phyloP scores from a whole-genome alignment of 1,139 yeast species.

The Scheffersomyces parashehatae region DNA sequence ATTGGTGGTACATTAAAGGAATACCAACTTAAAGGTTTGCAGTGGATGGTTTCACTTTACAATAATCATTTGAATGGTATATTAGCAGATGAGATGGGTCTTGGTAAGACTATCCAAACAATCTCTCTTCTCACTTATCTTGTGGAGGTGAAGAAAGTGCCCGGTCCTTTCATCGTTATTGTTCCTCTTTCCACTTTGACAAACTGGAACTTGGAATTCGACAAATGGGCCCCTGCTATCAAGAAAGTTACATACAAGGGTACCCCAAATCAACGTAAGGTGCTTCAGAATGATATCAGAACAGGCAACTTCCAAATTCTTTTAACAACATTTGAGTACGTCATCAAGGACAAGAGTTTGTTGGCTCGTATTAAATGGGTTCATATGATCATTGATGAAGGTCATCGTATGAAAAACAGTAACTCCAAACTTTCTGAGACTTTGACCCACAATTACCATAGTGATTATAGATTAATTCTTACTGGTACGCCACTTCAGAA shows the following conservation, averaged over 20 bases:
- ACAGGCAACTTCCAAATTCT: constrained; percentile 73
- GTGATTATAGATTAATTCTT: constrained; percentile 74
- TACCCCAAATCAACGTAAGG: constrained; percentile 67
- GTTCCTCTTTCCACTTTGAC: constrained; percentile 84
- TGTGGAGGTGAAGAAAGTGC: constrained; percentile 64
- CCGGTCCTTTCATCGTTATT: constrained; percentile 75
- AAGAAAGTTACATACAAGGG: constrained; percentile 75
- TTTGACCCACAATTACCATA: constrained; percentile 68
- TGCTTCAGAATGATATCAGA: constrained; percentile 60
- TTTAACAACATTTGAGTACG: constrained; percentile 77
- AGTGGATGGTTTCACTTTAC: constrained; percentile 96
- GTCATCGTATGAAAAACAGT: constrained; percentile 84
- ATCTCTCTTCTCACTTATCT: constrained; percentile 75
- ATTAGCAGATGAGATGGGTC: constrained; percentile 92
- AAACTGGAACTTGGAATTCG: constrained; percentile 83
- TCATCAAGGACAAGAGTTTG: constrained; percentile 71
- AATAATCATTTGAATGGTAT: constrained; percentile 95
- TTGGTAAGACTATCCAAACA: constrained; percentile 86
- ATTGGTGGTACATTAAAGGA: constrained; percentile 91
- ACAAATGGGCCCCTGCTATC: constrained; percentile 81
- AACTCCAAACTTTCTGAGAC: constrained; percentile 73
- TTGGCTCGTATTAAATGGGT: constrained; percentile 73
- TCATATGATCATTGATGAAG: constrained; percentile 88
- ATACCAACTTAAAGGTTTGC: constrained; percentile 89
- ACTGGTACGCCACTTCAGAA: constrained; percentile 90